Base-by-base conservation (phyloP, 345 rosid species). In the Moringa oleifera region DNA sequence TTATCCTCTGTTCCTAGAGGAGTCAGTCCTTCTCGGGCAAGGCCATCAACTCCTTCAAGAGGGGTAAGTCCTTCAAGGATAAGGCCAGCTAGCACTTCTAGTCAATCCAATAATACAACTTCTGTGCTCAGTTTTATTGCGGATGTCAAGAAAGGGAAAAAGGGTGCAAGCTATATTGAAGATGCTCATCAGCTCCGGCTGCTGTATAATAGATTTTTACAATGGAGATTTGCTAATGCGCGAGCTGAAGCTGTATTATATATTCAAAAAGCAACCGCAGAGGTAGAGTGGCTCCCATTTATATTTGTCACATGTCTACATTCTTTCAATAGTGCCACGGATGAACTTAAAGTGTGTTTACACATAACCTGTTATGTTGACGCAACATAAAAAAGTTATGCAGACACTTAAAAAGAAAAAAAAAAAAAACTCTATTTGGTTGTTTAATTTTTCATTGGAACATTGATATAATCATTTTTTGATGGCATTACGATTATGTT, bases 141-240 rank as follows among this genome's bases (percentile, higher is more conserved):
- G 0, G 98, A 95, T 73, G 81, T 89, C 63, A 86, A 84, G 62
- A 95, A 75, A 67, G 96, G 95, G 46, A 85, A 81, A 69, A 95
- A 83, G 63, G 70, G 79, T 66, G 58, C 82, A 55, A 80, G 57
- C 79, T 81, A 71, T 68, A 75, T 91, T 41, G 99, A 91, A 73
- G 97, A 91, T 76, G 99, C 88, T 66, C 96, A 87, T 78, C 96
- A 89, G 68, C 79, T 91, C 53, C 81, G 93, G 67, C 77, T 89
- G 67, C 83, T 95, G 55, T 70, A 95, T 71, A 95, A 91, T 63
- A 81, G 96, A 78, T 77, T 66, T 72, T 66, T 91, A 77, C 99
- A 95, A 68, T 95, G 99, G 99, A 75, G 93, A 69, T 91, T 91
- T 69, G 82, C 91, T 58, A 87, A 84, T 85, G 90, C 96, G 31